These are phyloP conservation scores for Suillus tomentosus DNA, from an alignment of 768 basidiomycete genomes.

Conservation along the genomic window DNA sequence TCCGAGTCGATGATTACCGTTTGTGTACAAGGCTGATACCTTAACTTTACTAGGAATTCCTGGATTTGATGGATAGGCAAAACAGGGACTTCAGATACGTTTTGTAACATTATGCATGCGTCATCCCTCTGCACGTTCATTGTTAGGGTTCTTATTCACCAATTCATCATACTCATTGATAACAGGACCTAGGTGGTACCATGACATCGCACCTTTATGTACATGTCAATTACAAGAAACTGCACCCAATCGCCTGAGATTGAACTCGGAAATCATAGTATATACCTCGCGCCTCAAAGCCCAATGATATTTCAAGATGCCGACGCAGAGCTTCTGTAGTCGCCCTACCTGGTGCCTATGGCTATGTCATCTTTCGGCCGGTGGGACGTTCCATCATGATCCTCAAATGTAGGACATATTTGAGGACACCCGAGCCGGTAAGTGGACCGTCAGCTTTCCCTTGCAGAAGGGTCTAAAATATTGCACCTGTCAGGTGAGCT, in stretches of 20 bases:
- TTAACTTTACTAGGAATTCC: constrained; percentile 49
- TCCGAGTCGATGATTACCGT: background rate
- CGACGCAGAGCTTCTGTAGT: background rate
- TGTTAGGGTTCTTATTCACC: background rate
- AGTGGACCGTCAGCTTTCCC: background rate
- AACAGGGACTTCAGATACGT: constrained; percentile 77
- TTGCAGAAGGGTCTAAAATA: background rate
- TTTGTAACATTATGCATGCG: constrained; percentile 36
- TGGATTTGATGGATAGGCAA: constrained; percentile 73
- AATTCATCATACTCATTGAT: background rate
- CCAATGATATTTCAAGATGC: background rate
- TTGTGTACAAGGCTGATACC: background rate
- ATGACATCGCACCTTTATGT: background rate
- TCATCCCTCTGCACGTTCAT: background rate
- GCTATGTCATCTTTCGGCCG: too few species aligned
- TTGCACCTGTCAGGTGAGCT: background rate
- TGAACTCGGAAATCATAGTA: background rate
- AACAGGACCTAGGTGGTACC: background rate
- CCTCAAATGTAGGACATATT: background rate
- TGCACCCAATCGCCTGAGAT: background rate
- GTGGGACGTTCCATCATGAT: too few species aligned
- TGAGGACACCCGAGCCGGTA: background rate
- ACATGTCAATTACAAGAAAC: background rate
- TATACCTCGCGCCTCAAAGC: background rate
- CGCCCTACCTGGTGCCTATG: too few species aligned